Evolutionary conservation across 2,329 filamentous ascomycete species (phyloP).

Genomic region (Diaporthe vexans): DNA sequence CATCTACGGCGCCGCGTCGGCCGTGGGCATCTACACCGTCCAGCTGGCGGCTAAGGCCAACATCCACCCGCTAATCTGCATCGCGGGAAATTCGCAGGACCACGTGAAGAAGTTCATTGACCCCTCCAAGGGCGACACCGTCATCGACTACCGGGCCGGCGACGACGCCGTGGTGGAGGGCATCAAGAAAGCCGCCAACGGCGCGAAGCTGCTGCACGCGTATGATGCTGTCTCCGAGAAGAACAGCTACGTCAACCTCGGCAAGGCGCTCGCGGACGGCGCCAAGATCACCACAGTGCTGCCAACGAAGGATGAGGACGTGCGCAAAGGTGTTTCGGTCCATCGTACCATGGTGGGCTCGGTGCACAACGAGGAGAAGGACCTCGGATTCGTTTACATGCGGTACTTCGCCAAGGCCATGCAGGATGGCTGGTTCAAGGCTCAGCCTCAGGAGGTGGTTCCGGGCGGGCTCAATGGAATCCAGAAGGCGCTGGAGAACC

Average conservation of each 20-base stretch:
- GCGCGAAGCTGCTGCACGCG: constrained; percentile 61
- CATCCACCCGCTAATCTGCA: constrained; percentile 73
- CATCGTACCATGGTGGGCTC: constrained; percentile 47
- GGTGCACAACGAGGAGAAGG: constrained; percentile 51
- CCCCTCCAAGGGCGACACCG: constrained; percentile 65
- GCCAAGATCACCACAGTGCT: constrained; percentile 57
- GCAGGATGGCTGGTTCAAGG: constrained; percentile 62
- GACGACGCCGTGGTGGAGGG: constrained; percentile 63
- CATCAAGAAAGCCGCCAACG: constrained; percentile 59
- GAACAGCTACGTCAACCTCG: constrained; percentile 60
- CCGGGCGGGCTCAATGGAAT: constrained; percentile 68
- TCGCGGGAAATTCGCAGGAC: constrained; percentile 66
- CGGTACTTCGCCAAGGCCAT: constrained; percentile 56
- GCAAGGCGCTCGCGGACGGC: constrained; percentile 56
- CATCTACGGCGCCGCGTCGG: constrained; percentile 68
- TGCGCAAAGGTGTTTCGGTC: constrained; percentile 46
- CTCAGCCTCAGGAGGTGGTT: constrained; percentile 66
- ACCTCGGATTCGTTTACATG: constrained; percentile 51
- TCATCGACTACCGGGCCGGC: constrained; percentile 73
- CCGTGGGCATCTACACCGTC: constrained; percentile 71
- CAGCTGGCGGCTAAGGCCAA: constrained; percentile 68
- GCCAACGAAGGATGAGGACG: constrained; percentile 46
- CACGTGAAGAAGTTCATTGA: constrained; percentile 68
- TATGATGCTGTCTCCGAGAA: constrained; percentile 72
- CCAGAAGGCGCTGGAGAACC: constrained; percentile 64